phyloP scores from a whole-genome alignment of 345 rosid genomes.

The Citrus unshiu region DNA sequence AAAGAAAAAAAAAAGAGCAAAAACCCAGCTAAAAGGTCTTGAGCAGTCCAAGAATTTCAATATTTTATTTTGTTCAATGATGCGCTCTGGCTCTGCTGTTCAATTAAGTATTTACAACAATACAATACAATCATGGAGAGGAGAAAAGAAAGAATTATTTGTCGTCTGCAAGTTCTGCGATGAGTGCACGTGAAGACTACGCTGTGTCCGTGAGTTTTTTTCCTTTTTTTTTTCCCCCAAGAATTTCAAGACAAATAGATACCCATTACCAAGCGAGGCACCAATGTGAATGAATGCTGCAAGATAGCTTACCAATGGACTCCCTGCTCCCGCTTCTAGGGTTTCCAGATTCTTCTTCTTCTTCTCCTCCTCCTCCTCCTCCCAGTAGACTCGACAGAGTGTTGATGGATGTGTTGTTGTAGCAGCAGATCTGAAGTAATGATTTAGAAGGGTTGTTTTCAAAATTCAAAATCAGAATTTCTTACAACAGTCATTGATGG shows the following conservation, averaged over 20 bases:
- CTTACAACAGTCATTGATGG: slow-evolving; percentile 13
- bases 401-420: no score
- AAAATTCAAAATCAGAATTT: no score
- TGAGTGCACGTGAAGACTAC: slow-evolving; percentile 53
- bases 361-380: no score
- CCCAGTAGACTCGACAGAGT: no score
- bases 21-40: background rate
- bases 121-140: slow-evolving; percentile 21
- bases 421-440: no score
- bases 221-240: slow-evolving; percentile 12
- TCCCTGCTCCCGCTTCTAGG: background rate
- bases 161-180: slow-evolving; percentile 21
- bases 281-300: background rate
- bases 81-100: no score
- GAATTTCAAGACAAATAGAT: slow-evolving; percentile 34
- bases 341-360: background rate
- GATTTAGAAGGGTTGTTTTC: background rate
- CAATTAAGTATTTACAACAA: no score
- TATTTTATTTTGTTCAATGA: background rate
- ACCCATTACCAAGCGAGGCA: background rate
- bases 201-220: slow-evolving; percentile 38
- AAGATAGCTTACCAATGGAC: background rate
- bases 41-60: slow-evolving; percentile 19
- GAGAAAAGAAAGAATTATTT: slow-evolving; percentile 16
- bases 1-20: no score